These are phyloP conservation scores for carrot (Daucus carota) DNA, from an alignment of 129 eudicot species.

Conservation along the genomic window DH1_v3.0 NC_030384.2:17907001-17907500, in stretches of 20 bases:
- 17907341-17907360: too few relatives aligned
- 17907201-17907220: too few relatives aligned
- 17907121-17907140: conserved; percentile 26
- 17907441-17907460: conserved; percentile 37
- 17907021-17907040: conserved; percentile 15
- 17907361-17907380: conserved; percentile 47
- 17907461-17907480: conserved; percentile 27
- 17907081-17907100: conserved; percentile 15
- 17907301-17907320: too few relatives aligned
- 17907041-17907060: conserved; percentile 19
- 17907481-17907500: conserved; percentile 36
- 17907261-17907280: too few relatives aligned
- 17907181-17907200: too few relatives aligned
- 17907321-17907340: too few relatives aligned
- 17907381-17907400: conserved; percentile 49
- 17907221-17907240: too few relatives aligned
- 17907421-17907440: conserved; percentile 35
- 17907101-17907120: conserved; percentile 28
- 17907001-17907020: conserved; percentile 20
- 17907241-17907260: too few relatives aligned
- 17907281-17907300: too few relatives aligned
- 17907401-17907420: conserved; percentile 44
- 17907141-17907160: conserved; percentile 15
- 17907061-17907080: conserved; percentile 31
- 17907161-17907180: too few relatives aligned